Evolutionary conservation across 345 rosid species (phyloP).

Genomic region (Litchi chinensis): DNA sequence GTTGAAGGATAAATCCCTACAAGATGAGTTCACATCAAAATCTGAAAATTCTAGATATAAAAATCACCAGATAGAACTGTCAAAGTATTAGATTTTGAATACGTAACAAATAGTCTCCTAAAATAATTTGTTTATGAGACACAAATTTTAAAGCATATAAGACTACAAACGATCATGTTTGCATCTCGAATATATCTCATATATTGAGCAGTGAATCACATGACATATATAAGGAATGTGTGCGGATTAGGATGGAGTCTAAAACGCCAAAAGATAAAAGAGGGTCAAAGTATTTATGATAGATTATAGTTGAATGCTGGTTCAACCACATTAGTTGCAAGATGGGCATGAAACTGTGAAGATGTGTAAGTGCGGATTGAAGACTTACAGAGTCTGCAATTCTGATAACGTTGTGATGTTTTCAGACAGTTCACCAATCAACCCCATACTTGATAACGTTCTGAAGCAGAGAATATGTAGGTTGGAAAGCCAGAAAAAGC

Average conservation of each 20-base stretch:
- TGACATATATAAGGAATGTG: too few relatives aligned
- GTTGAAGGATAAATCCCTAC: slow-evolving; percentile 86
- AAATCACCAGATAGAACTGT: too few relatives aligned
- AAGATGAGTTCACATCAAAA: slow-evolving; percentile 24
- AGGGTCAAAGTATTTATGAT: too few relatives aligned
- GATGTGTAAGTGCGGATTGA: neutral
- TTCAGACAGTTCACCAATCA: neutral
- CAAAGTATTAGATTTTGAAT: neutral
- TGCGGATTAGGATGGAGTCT: too few relatives aligned
- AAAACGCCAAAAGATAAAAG: too few relatives aligned
- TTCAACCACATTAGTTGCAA: neutral
- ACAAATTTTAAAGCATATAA: neutral
- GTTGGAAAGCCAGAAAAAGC: neutral
- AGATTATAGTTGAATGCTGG: too few relatives aligned
- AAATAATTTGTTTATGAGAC: neutral
- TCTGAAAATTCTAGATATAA: neutral
- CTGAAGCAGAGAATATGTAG: neutral
- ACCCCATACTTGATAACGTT: neutral
- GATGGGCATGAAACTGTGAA: neutral
- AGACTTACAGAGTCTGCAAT: slow-evolving; percentile 5
- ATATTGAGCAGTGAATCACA: too few relatives aligned
- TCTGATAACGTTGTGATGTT: neutral
- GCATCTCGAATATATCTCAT: too few relatives aligned
- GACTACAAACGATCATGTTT: too few relatives aligned
- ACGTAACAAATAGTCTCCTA: neutral